Evolutionary conservation across 305 asterid species (phyloP), one percentile per base, ranked within the genome.

Genomic region (Coffea humblotiana): DNA sequence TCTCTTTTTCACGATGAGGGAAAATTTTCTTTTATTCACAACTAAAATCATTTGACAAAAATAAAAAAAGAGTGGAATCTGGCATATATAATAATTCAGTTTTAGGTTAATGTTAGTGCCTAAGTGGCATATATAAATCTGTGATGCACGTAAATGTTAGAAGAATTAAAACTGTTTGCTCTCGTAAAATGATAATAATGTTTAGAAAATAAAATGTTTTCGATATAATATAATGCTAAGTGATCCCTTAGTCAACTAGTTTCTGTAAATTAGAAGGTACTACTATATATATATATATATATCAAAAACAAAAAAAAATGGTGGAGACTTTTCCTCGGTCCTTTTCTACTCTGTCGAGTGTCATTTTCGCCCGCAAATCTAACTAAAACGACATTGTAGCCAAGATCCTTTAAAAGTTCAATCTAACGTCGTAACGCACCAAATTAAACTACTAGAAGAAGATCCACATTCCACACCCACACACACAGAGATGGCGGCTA

Each of bases 331-430:
- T 65, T 63, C 70, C 45, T 72, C 65, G 8, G 2, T 3, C 56
- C 13, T 4, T 29, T 76, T 35, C 25, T 27, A 73, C 37, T 75
- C 83, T 75, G 58, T 43, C 40, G 66, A 78, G 77, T 49, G 74
- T 82, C 81, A 54, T 52, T 65, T 82, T 79, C 77, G 72, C 61
- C 84, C 78, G 16, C n/a, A 60, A 78, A 78, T 73, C 80, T 19
- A 71, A 29, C 56, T 81, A 81, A 81, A 81, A 81, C 47, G 82
- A 76, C 76, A 10, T 77, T 66, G 10, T 1, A 67, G 73, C 76
- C 35, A 71, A 72, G 52, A 54, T 32, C 23, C 11, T 60, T 43
- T 58, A 37, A 61, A 74, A 75, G 69, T 75, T 37, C 54, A 58
- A 19, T 32, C 52, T 10, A 40, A 19, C 14, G 14, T 16, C 14